Evolutionary conservation across 2,329 filamentous ascomycete species (phyloP).

Genomic region (Pseudogymnoascus sp.): DNA sequence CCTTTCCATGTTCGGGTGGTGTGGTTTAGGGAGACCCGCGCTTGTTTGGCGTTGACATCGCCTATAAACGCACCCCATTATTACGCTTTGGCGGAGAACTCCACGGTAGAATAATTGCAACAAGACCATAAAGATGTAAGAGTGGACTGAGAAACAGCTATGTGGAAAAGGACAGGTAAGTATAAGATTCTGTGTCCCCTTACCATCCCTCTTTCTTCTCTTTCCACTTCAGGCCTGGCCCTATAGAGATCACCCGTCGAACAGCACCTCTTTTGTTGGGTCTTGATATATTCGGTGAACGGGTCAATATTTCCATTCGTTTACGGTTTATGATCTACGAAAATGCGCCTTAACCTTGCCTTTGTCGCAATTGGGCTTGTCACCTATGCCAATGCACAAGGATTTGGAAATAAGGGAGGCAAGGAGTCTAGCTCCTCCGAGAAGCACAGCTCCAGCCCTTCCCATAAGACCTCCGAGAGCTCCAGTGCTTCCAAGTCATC

Average conservation of each 20-base stretch:
- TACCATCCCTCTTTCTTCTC: background rate
- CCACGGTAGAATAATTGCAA: background rate
- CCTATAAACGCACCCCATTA: background rate
- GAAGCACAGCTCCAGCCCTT: background rate
- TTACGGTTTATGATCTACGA: constrained; percentile 4
- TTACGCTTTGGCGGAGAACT: background rate
- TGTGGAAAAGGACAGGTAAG: background rate
- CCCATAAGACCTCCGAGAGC: background rate
- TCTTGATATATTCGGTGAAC: constrained; percentile 2
- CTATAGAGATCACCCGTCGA: background rate
- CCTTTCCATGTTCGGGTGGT: background rate
- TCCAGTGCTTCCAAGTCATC: background rate
- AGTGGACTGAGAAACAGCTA: background rate
- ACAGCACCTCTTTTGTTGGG: background rate
- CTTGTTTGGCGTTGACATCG: constrained; percentile 1
- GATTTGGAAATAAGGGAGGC: background rate
- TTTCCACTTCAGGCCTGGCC: background rate
- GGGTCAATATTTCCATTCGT: constrained; percentile 5
- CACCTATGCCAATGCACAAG: background rate
- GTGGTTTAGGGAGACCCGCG: background rate
- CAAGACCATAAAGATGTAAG: constrained; percentile 1
- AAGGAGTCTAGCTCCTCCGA: background rate
- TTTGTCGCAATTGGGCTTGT: background rate
- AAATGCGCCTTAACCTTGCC: constrained; percentile 3
- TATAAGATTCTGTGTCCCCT: background rate